Evolutionary conservation across 2,329 filamentous ascomycete genomes (phyloP).

Genomic region (Trichophyton simii): DNA sequence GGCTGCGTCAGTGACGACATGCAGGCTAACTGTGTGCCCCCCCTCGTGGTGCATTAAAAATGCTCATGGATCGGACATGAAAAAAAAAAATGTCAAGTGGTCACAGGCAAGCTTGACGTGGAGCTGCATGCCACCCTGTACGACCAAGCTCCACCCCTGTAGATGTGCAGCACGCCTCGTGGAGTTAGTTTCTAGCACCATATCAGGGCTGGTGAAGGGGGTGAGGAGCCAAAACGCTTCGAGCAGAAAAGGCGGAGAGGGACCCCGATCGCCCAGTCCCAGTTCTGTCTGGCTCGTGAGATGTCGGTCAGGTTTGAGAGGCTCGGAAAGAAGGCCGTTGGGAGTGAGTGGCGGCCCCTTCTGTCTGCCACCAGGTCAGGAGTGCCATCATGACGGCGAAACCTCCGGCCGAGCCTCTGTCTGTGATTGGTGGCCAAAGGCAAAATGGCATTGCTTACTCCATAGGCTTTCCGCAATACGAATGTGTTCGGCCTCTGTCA

Average conservation of each 20-base stretch:
- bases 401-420: background rate
- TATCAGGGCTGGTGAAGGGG: background rate
- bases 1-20: background rate
- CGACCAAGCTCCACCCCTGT: slow-evolving; percentile 2
- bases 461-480: slow-evolving; percentile 1
- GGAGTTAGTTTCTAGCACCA: background rate
- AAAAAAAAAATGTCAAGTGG: slow-evolving; percentile 4
- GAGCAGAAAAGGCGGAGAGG: background rate
- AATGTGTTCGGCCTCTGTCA: background rate
- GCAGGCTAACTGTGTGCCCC: background rate
- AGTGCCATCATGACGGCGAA: background rate
- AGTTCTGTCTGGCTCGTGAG: no score
- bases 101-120: slow-evolving; percentile 5
- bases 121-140: slow-evolving; percentile 3
- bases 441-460: background rate
- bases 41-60: background rate
- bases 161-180: background rate
- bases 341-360: background rate
- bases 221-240: background rate
- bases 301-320: background rate
- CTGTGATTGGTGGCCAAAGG: background rate
- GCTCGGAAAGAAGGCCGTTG: background rate
- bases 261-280: background rate
- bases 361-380: no score
- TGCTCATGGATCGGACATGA: slow-evolving; percentile 1